Evolutionary conservation across 371 early-diverging fungal species (phyloP), one percentile per base, ranked within the genome.

Genomic region (Syncephalastrum monosporum): DNA sequence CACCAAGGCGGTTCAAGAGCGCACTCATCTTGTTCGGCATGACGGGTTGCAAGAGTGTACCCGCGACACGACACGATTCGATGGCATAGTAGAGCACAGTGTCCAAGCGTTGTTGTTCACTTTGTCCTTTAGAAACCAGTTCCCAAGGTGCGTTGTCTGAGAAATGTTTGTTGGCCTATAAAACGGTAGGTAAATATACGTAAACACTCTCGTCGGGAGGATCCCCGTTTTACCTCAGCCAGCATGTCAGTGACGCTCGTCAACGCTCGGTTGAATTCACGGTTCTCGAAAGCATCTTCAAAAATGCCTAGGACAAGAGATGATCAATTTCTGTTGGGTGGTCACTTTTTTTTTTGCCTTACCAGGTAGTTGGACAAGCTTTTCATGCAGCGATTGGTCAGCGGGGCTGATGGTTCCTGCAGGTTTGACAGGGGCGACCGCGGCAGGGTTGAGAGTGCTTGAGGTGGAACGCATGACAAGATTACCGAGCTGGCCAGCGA

Each of bases 401-500:
- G 68, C 71, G 0, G 58, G 50, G 44, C 72, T 63, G 10, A 71
- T 16, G 4, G 55, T 49, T 3, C 57, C 46, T 29, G 62, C 7
- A 6, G 57, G 68, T 13, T 50, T 50, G 13, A 47, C 47, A 42
- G 91, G 91, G 5, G 82, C 66, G 23, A 53, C 44, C 15, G 60
- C 67, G 17, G 55, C 56, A 4, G 88, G 82, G 58, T 89, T 88
- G 48, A 94, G 62, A 1, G 81, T 61, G 15, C 55, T 50, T 0
- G 82, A 82, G 0, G 83, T 79, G 23, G 82, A 75, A 53, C 98
- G 79, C 42, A 83, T 82, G 23, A 90, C 67, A 15, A 97, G 77
- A 63, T 97, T 97, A 44, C 95, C 98, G 7, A 96, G 78, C 62
- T 92, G 93, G 4, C 90, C 89, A 8, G 82, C 92, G 16, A 96